Conservation (phyloP, 2,329 filamentous ascomycete genomes). For the Cladophialophora immunda region DNA sequence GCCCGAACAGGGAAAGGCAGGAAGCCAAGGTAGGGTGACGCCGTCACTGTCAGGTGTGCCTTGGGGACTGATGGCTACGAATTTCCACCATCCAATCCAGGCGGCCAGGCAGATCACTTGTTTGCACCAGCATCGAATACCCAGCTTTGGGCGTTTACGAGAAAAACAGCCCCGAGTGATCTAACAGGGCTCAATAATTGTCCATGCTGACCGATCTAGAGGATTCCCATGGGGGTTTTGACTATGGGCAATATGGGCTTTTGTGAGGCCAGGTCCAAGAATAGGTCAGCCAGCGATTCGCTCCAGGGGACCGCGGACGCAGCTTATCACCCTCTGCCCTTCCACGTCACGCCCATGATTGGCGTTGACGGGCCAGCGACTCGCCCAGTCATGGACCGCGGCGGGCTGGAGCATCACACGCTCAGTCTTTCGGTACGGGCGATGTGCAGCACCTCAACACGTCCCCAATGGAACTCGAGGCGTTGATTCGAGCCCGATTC, state of each 20-base stretch:
- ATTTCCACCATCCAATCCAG: constrained; percentile 16
- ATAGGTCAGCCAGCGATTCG: constrained; percentile 37
- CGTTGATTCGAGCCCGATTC: constrained; percentile 31
- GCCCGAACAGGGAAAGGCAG: not conserved
- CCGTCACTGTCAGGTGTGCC: constrained; percentile 13
- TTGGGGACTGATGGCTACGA: not conserved
- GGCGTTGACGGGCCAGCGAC: constrained; percentile 35
- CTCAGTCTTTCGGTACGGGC: not conserved
- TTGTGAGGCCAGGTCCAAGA: constrained; percentile 30
- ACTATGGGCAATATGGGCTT: constrained; percentile 21
- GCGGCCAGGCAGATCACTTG: not conserved
- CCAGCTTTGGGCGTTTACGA: constrained; percentile 15
- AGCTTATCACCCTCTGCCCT: constrained; percentile 35
- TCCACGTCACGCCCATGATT: constrained; percentile 37
- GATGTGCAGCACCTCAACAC: constrained; percentile 21
- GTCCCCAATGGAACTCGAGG: constrained; percentile 1
- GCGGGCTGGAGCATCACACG: constrained; percentile 25
- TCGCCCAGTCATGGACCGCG: constrained; percentile 36
- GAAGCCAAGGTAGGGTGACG: constrained; percentile 10
- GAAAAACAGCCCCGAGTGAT: constrained; percentile 2
- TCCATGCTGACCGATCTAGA: constrained; percentile 12
- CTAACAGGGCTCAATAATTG: constrained; percentile 1
- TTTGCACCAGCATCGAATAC: constrained; percentile 1
- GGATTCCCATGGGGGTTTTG: constrained; percentile 2
- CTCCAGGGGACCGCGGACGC: constrained; percentile 21